Evolutionary conservation across 2,329 filamentous ascomycete genomes (phyloP), one percentile per base, ranked within the genome.

Genomic region (Aspergillus eucalypticola): DNA sequence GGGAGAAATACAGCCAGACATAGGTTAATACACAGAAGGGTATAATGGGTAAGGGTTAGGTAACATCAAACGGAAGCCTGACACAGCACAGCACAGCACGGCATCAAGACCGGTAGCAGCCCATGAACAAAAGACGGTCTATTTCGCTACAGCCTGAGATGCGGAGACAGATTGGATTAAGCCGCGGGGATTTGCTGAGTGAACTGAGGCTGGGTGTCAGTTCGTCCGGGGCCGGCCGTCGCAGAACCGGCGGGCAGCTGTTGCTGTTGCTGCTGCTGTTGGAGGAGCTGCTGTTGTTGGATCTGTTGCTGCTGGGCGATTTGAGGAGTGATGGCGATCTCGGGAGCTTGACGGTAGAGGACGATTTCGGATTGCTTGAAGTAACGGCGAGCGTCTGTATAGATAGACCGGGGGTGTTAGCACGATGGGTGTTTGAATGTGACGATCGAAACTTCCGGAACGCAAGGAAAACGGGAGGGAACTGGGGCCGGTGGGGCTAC

Each of bases 301-400:
- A 76, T 73, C 62, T 71, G 70, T 60, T 78, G 75, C 59, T 79
- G 77, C 53, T 73, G 71, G 25, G 73, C 74, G 55, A 77, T 73
- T 56, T 76, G 72, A 13, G 76, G 74, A 7, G 75, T 78, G n/a
- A 72, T 67, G 23, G 75, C 74, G 59, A 78, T 75, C 62, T 82
- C 80, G 52, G 80, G 80, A 25, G 80, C 77, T 72, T 98, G 95
- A 66, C 95, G 88, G 81, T 90, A 98, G 55, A 99, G 88, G 60
- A 97, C 93, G 74, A 99, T 99, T 80, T 99, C 95, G 55, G 92
- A 97, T 78, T 99, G 95, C 79, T 99, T 99, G 81, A 99, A 99
- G 81, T 99, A 99, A 70, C 95, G 88, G 70, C 95, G 88, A 53
- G 95, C 95, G 77, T 99, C 95, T 93, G 49, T 55, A 57, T 52